These are phyloP conservation scores for Talaromyces borbonicus DNA, from an alignment of 495 filamentous ascomycete genomes.

Conservation along the genomic window DNA sequence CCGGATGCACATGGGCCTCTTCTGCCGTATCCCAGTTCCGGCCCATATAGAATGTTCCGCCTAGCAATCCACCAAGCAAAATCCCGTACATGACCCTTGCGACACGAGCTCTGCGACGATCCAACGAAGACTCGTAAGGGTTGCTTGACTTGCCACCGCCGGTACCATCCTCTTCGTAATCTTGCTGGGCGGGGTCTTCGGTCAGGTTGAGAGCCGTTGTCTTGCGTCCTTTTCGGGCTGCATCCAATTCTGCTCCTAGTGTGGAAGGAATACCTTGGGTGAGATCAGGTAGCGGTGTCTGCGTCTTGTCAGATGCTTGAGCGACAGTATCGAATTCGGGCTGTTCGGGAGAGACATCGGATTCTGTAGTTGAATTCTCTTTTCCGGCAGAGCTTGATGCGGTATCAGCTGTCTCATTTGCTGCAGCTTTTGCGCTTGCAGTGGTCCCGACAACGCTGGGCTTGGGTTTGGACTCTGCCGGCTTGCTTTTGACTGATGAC, in stretches of 20 bases:
- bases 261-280: slow-evolving; percentile 89
- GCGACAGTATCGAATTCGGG: slow-evolving; percentile 20
- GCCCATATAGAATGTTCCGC: slow-evolving; percentile 60
- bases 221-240: slow-evolving; percentile 34
- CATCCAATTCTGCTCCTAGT: slow-evolving; percentile 58
- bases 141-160: slow-evolving; percentile 58
- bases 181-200: slow-evolving; percentile 42
- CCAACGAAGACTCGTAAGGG: slow-evolving; percentile 82
- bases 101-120: slow-evolving; percentile 63
- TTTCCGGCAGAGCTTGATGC: not conserved
- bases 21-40: slow-evolving; percentile 78
- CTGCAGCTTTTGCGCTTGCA: not conserved
- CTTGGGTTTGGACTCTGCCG: not conserved
- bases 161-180: slow-evolving; percentile 38
- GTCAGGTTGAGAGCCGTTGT: slow-evolving; percentile 44
- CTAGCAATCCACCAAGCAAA: slow-evolving; percentile 37
- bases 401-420: not conserved
- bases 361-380: not conserved
- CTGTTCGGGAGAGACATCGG: slow-evolving; percentile 13
- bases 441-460: not conserved
- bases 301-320: slow-evolving; percentile 16
- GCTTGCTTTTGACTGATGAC: not conserved
- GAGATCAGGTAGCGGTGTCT: slow-evolving; percentile 67
- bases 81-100: slow-evolving; percentile 55
- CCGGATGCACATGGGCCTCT: slow-evolving; percentile 51